These are phyloP conservation scores for Avicennia marina DNA, from an alignment of 257 asterid species.

Conservation along the genomic window DNA sequence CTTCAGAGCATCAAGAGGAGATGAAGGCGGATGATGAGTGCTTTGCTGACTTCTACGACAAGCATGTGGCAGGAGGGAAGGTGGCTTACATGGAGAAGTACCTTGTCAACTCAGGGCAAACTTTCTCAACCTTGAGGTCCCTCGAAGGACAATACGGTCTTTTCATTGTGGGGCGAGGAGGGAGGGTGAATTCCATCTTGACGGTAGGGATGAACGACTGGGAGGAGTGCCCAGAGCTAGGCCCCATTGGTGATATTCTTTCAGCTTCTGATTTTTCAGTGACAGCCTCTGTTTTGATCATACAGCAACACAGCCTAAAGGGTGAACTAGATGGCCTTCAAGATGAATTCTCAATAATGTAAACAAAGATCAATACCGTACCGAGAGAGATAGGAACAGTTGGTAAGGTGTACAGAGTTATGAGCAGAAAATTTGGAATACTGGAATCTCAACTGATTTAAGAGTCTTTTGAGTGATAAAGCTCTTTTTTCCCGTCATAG, in stretches of 20 bases:
- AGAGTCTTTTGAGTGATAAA: too few species aligned
- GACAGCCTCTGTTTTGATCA: conserved; percentile 74
- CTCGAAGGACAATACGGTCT: conserved; percentile 84
- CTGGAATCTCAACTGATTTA: too few species aligned
- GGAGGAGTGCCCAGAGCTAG: conserved; percentile 96
- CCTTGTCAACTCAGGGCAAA: conserved; percentile 76
- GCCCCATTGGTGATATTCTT: conserved; percentile 87
- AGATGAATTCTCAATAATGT: conserved; percentile 88
- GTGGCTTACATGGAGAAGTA: conserved; percentile 92
- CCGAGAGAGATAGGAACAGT: not conserved
- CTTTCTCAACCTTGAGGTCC: conserved; percentile 70
- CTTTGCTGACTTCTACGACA: conserved; percentile 80
- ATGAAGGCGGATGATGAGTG: conserved; percentile 86
- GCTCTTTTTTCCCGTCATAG: too few species aligned
- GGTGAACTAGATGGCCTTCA: conserved; percentile 88
- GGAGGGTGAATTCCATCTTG: conserved; percentile 69
- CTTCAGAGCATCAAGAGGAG: conserved; percentile 75
- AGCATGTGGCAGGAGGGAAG: conserved; percentile 78
- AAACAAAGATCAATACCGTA: conserved; percentile 6
- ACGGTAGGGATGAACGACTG: conserved; percentile 96
- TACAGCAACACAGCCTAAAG: conserved; percentile 77
- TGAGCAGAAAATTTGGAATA: too few species aligned
- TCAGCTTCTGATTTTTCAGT: conserved; percentile 79
- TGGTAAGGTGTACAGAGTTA: not conserved
- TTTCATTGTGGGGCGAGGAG: conserved; percentile 81